Percentiles rank a stretch among this genome's conserved stretches.
Evolutionary conservation across 176 grass and related monocot species (phyloP).

Genomic region (Bothriochloa decipiens): DNA sequence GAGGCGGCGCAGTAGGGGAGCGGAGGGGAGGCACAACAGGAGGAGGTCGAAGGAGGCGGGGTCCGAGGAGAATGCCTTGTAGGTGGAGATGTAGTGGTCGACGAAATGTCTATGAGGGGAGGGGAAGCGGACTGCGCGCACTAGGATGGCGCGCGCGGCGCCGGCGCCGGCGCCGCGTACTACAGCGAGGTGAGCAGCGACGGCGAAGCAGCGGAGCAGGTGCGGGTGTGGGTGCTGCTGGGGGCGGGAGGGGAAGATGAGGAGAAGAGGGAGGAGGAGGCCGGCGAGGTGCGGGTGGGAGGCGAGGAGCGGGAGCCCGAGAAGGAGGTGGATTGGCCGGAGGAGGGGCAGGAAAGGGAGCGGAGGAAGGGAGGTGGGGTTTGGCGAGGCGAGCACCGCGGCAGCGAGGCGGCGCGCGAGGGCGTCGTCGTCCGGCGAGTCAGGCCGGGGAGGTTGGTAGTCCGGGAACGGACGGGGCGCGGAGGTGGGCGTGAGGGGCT

Average conservation of each 20-base stretch:
- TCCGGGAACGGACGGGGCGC: constrained; percentile 56
- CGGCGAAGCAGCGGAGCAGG: constrained; percentile 54
- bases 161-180: constrained; percentile 43
- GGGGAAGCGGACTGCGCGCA: constrained; percentile 47
- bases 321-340: constrained; percentile 57
- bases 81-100: constrained; percentile 72
- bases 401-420: constrained; percentile 61
- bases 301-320: constrained; percentile 55
- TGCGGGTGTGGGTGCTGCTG: constrained; percentile 49
- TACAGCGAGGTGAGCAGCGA: constrained; percentile 60
- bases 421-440: constrained; percentile 52
- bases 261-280: constrained; percentile 59
- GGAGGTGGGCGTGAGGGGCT: not conserved
- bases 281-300: constrained; percentile 50
- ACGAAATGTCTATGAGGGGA: constrained; percentile 68
- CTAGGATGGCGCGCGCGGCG: constrained; percentile 46
- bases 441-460: constrained; percentile 60
- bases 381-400: constrained; percentile 49
- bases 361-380: constrained; percentile 25
- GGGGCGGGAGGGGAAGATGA: constrained; percentile 45
- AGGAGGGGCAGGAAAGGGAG: constrained; percentile 50
- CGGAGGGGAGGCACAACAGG: constrained; percentile 60
- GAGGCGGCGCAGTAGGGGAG: constrained; percentile 61
- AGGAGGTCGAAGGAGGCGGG: constrained; percentile 82
- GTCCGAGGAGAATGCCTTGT: constrained; percentile 83